Evolutionary conservation across 2,329 filamentous ascomycete genomes (phyloP), one percentile per base, ranked within the genome.

Genomic region (Colletotrichum somersetense): DNA sequence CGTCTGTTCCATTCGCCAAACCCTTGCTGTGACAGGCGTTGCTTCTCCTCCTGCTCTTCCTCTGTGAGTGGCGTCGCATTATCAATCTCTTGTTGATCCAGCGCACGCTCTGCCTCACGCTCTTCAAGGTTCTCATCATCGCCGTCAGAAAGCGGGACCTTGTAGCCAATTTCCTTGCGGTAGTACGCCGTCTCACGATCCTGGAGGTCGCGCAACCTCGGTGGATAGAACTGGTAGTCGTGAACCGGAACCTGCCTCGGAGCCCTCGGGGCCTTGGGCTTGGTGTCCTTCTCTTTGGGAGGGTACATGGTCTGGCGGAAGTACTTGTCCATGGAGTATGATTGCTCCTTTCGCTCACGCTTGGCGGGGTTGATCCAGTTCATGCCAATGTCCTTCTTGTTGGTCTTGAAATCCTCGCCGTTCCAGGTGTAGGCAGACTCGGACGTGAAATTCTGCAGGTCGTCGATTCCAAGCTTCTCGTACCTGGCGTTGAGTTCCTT

Each of bases 391-490:
- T 97, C 94, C 81, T 97, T 97, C 84, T 97, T 97, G 79, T 92
- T 90, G 71, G 93, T 93, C 65, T 95, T 93, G 80, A 99, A 99
- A 78, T 96, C 96, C 83, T 98, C 92, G 58, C 96, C 96, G 75
- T 99, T 99, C 97, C 97, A 99, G 80, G 98, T 96, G 78, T 99
- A 99, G 0, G 97, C 95, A 66, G 94, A 97, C 78, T 99, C 96
- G 0, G 96, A 98, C 1, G 93, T 96, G 82, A 99, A 99, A 79
- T 98, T 98, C 80, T 99, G 96, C 55, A 99, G 84, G 76, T 99
- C 96, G 80, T 99, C 96, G 40, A 99, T 93, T 75, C 97, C 96
- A 52, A 99, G 91, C 80, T 97, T 97, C 81, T 98, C 96, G 78
- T 98, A 99, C 82, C 95, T 96, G 75, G 93, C 92, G 79, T 95